These are phyloP conservation scores for Lyophyllum atratum DNA, from an alignment of 768 basidiomycete genomes.

Conservation along the genomic window DNA sequence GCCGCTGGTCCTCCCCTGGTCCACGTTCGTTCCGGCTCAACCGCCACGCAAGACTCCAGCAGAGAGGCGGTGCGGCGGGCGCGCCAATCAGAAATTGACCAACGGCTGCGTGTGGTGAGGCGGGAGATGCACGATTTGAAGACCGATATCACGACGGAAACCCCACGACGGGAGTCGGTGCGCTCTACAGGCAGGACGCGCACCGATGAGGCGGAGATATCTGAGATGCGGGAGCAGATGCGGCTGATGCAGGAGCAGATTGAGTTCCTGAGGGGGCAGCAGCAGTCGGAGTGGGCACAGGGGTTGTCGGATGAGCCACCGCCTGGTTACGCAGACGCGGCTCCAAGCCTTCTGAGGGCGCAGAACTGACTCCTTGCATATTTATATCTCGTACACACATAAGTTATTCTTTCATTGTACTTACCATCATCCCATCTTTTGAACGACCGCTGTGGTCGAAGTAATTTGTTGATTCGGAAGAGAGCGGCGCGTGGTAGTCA, in stretches of 20 bases:
- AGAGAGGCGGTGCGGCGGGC: background rate
- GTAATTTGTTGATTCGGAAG: too few species aligned
- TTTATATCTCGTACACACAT: too few species aligned
- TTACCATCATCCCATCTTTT: too few species aligned
- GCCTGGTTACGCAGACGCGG: constrained; percentile 8
- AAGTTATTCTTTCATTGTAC: too few species aligned
- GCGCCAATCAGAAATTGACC: constrained; percentile 1
- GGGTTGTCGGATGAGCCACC: constrained; percentile 17
- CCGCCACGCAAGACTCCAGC: background rate
- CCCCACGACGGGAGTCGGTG: constrained; percentile 10
- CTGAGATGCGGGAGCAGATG: constrained; percentile 15
- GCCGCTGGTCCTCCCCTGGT: background rate
- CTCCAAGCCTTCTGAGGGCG: background rate
- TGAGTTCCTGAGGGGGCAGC: constrained; percentile 7
- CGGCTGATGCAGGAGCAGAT: constrained; percentile 13
- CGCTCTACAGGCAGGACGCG: background rate
- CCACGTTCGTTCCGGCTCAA: background rate
- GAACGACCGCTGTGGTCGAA: too few species aligned
- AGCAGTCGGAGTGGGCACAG: constrained; percentile 9
- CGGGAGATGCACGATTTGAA: constrained; percentile 5
- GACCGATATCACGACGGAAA: background rate
- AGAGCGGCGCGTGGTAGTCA: background rate
- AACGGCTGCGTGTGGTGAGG: background rate
- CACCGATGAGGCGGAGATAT: background rate
- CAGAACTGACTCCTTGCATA: background rate